phyloP scores from a whole-genome alignment of 192 early-diverging fungal species.

The Backusella liffmaniae region DNA sequence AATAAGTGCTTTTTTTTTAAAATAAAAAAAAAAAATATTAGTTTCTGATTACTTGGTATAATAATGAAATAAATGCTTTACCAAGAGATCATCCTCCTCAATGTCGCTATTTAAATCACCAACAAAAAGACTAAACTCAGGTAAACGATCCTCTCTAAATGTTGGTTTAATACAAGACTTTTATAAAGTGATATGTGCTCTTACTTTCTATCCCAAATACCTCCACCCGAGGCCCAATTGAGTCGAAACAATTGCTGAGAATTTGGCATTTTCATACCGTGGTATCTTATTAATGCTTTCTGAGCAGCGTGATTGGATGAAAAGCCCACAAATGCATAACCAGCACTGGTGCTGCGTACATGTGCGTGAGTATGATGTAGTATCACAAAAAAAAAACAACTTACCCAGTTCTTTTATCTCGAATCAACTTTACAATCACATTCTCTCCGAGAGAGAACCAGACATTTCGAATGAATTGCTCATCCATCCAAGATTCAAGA shows the following conservation, averaged over 20 bases:
- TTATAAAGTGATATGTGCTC: background rate
- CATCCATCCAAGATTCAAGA: slow-evolving; percentile 97
- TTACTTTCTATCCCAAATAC: slow-evolving; percentile 56
- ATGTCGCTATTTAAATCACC: slow-evolving; percentile 93
- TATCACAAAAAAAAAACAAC: background rate
- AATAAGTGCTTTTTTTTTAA: slow-evolving; percentile 35
- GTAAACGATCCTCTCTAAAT: slow-evolving; percentile 55
- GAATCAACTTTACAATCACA: slow-evolving; percentile 91
- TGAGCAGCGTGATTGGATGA: slow-evolving; percentile 61
- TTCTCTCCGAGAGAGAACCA: slow-evolving; percentile 84
- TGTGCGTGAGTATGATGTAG: background rate
- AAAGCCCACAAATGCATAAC: slow-evolving; percentile 96
- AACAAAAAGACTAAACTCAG: slow-evolving; percentile 94
- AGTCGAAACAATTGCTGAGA: slow-evolving; percentile 83
- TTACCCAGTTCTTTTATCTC: slow-evolving; percentile 86
- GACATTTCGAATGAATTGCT: slow-evolving; percentile 78
- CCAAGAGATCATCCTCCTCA: slow-evolving; percentile 79
- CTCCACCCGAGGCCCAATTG: slow-evolving; percentile 96
- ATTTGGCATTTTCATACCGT: slow-evolving; percentile 82
- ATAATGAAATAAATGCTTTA: slow-evolving; percentile 33
- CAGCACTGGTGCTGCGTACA: slow-evolving; percentile 56
- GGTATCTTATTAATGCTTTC: slow-evolving; percentile 68
- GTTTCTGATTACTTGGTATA: slow-evolving; percentile 12
- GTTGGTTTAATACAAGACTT: too few relatives aligned
- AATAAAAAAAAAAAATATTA: background rate